phyloP scores from a whole-genome alignment of 352 stramenopile species.

The Globisporangium canariense region DNA sequence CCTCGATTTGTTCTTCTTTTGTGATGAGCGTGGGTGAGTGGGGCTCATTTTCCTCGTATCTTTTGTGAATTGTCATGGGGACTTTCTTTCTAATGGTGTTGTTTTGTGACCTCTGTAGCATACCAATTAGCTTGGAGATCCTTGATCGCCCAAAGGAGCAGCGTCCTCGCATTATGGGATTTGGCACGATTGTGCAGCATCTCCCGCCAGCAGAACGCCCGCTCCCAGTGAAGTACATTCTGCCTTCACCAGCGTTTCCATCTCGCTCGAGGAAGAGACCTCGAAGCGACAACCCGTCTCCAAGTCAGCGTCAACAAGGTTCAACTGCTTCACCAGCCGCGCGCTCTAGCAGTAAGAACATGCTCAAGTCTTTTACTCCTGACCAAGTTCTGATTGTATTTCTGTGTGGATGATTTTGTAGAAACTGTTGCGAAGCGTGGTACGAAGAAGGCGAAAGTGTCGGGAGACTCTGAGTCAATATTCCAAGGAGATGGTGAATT shows the following conservation, averaged over 20 bases:
- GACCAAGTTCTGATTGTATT: background rate
- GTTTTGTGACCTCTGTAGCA: conserved; percentile 27
- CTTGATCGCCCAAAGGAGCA: conserved; percentile 72
- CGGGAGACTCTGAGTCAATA: conserved; percentile 21
- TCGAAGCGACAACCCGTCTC: conserved; percentile 40
- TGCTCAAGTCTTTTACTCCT: conserved; percentile 1
- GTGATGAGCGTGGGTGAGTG: conserved; percentile 75
- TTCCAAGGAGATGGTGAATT: conserved; percentile 50
- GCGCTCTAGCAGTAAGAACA: background rate
- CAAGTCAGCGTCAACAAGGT: conserved; percentile 23
- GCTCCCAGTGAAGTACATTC: conserved; percentile 62
- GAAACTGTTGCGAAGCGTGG: conserved; percentile 8
- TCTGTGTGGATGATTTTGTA: conserved; percentile 1
- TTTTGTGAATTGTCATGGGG: background rate
- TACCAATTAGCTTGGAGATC: conserved; percentile 75
- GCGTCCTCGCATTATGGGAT: conserved; percentile 78
- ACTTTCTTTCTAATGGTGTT: background rate
- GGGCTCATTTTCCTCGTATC: background rate
- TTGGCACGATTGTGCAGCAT: conserved; percentile 77
- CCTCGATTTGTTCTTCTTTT: conserved; percentile 86
- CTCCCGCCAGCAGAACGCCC: conserved; percentile 56
- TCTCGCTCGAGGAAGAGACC: conserved; percentile 72
- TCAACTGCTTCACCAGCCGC: background rate
- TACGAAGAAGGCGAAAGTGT: conserved; percentile 26
- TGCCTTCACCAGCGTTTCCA: conserved; percentile 69